Conservation (phyloP, 345 rosid genomes). For the Nasturtium officinale region DNA sequence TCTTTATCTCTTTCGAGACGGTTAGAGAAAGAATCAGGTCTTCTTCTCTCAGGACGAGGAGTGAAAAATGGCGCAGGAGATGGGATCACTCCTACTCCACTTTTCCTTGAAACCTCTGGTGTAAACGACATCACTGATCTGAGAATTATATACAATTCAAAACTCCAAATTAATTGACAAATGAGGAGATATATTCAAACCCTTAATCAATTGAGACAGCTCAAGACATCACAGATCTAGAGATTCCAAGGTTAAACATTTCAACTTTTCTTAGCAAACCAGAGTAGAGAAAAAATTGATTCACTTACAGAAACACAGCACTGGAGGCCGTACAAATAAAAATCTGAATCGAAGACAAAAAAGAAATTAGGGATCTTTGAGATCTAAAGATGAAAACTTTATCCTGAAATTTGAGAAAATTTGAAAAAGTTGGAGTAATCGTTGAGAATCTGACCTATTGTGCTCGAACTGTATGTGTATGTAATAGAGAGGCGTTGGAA, state of each 20-base stretch:
- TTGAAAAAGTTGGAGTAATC: constrained; percentile 23
- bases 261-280: background rate
- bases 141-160: background rate
- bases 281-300: background rate
- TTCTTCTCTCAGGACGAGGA: constrained; percentile 83
- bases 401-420: background rate
- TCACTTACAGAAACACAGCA: constrained; percentile 19
- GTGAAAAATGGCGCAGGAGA: constrained; percentile 87
- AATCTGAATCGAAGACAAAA: background rate
- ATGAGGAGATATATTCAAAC: background rate
- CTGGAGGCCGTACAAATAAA: background rate
- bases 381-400: constrained; percentile 22
- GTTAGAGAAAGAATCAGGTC: constrained; percentile 53
- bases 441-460: constrained; percentile 9
- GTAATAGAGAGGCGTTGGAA: background rate
- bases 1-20: constrained; percentile 80
- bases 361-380: background rate
- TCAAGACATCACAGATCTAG: background rate
- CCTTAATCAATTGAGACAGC: background rate
- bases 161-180: background rate
- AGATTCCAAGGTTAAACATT: background rate
- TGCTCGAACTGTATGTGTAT: background rate
- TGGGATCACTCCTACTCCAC: constrained; percentile 63
- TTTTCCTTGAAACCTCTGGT: constrained; percentile 67
- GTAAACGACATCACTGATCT: constrained; percentile 60